Conservation (phyloP, 345 rosid genomes). For the Eucalyptus camaldulensis region DNA sequence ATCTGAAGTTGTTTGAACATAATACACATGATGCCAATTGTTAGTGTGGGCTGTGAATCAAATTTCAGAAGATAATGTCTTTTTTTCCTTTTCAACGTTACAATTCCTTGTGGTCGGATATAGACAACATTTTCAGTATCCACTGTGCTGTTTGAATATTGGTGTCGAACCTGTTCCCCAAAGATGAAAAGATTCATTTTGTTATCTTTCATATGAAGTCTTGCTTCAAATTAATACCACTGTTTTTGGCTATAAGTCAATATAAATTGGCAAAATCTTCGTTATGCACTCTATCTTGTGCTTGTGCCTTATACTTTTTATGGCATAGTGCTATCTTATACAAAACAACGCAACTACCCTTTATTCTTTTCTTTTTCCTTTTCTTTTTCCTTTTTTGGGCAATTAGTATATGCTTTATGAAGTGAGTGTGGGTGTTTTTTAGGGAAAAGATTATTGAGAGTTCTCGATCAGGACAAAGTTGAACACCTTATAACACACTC, state of each 20-base stretch:
- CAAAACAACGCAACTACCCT: no score
- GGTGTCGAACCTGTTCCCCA: not conserved
- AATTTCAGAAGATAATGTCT: not conserved
- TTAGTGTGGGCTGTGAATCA: not conserved
- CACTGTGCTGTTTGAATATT: not conserved
- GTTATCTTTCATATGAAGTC: not conserved
- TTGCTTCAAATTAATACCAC: not conserved
- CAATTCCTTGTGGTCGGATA: not conserved
- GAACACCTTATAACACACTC: not conserved
- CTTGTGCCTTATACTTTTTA: not conserved
- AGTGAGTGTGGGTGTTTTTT: no score
- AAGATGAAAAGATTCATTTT: not conserved
- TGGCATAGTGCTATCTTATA: no score
- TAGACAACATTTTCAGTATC: not conserved
- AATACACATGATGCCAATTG: not conserved
- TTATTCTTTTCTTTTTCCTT: rapidly evolving
- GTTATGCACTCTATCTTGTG: not conserved
- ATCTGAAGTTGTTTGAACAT: not conserved
- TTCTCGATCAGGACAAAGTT: not conserved
- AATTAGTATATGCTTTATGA: no score
- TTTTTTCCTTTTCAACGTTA: not conserved
- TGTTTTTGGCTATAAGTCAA: not conserved
- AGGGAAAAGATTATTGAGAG: not conserved
- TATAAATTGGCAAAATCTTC: not conserved
- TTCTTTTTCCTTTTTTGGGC: rapidly evolving